Evolutionary conservation across 78 protist genomes (phyloP).

Genomic region (Dictyostelium citrinum): DNA sequence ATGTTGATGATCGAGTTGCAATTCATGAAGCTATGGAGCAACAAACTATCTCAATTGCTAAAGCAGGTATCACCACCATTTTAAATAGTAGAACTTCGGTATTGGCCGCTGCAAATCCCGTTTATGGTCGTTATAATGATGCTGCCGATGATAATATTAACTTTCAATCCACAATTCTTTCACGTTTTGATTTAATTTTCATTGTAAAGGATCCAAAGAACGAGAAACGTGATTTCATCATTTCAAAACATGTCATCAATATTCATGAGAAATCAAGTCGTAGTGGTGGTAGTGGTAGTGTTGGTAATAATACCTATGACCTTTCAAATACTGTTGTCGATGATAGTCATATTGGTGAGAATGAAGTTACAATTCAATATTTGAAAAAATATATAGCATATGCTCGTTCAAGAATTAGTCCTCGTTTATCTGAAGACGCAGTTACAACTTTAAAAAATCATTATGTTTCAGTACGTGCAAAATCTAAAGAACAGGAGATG

Average conservation of each 20-base stretch:
- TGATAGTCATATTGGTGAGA: not conserved
- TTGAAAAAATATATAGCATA: conserved; percentile 88
- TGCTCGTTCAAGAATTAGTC: conserved; percentile 73
- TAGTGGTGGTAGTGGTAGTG: not conserved
- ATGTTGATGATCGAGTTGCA: conserved; percentile 93
- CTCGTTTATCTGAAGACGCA: conserved; percentile 91
- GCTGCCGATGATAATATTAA: conserved; percentile 90
- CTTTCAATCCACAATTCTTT: conserved; percentile 97
- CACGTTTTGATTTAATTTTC: conserved; percentile 99
- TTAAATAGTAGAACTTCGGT: conserved; percentile 99
- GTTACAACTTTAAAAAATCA: conserved; percentile 64
- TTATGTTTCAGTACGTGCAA: conserved; percentile 58
- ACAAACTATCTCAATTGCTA: conserved; percentile 99
- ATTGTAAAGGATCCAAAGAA: conserved; percentile 91
- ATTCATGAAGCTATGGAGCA: conserved; percentile 99
- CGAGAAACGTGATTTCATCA: conserved; percentile 83
- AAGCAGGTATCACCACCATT: conserved; percentile 99
- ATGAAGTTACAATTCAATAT: conserved; percentile 2
- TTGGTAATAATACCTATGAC: not conserved
- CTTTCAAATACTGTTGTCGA: not conserved
- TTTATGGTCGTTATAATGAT: conserved; percentile 97
- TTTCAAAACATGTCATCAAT: conserved; percentile 36
- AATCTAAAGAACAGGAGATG: conserved; percentile 6
- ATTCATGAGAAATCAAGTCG: conserved; percentile 8
- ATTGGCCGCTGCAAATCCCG: conserved; percentile 99